Base-by-base conservation (phyloP, 169 alveolate species). In the Cryptosporidium meleagridis region DNA sequence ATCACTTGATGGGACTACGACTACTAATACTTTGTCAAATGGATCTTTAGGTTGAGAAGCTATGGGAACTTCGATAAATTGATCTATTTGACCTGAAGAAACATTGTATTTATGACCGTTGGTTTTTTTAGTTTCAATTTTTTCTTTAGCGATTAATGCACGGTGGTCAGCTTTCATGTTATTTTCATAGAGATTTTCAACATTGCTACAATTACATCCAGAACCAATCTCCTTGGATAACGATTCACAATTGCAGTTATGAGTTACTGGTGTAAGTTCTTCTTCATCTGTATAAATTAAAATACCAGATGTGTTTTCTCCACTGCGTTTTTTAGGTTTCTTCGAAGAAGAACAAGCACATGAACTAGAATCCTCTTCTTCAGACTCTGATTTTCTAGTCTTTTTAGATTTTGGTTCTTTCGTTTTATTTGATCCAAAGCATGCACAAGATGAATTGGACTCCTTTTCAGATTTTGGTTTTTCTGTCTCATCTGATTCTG, bases 231-330 rank as follows among this genome's bases (percentile, higher is more conserved):
- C 86, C 1, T 31, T 12, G 31, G 70, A n/a, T 18, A 73, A n/a
- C 33, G 86, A 73, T 6, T 41, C 37, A 23, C 86, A 73, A 39
- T 33, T 58, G 7, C 86, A 73, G 18, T 69, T 69, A 33, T 31
- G 72, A n/a, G 53, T 33, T 10, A 1, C 72, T n/a, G 26, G 52
- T 10, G 67, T n/a, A n/a, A 55, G 21, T 14, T 48, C 55, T 16
- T 48, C 67, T 16, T 55, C 18, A 26, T 8, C 37, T 9, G 67
- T n/a, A 55, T 55, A 55, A 5, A 55, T 3, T 26, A 23, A 9
- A 26, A 55, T 8, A 21, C 67, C 67, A 2, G 67, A 55, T 0
- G 1, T 31, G 2, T 16, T 0, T 9, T 21, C 67, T 9, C 8
- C 23, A 1, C 7, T 48, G 5, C 23, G 55, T 10, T 67, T 41